Conservation (phyloP, 2,329 filamentous ascomycete genomes). For the Sporothrix protearum region DNA sequence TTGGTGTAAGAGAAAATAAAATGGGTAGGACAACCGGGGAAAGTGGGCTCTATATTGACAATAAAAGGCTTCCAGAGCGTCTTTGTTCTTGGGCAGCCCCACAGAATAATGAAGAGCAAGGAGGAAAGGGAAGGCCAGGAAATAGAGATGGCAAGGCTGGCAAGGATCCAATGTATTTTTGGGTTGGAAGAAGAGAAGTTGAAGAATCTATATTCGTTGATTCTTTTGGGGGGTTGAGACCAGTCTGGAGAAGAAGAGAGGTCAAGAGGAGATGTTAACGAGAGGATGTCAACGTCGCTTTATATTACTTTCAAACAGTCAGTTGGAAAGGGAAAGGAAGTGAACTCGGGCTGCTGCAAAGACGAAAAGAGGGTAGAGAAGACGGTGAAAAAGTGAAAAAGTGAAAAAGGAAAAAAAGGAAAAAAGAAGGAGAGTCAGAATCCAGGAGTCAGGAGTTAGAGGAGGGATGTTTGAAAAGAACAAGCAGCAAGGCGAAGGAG, state of each 20-base stretch:
- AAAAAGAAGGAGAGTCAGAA: not conserved
- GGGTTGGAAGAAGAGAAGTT: not conserved
- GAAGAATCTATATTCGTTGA: not conserved
- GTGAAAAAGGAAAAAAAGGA: no score
- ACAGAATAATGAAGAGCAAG: not conserved
- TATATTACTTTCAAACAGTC: not conserved
- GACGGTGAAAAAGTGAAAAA: not conserved
- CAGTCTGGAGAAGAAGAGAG: not conserved
- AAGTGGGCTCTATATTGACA: slow-evolving; percentile 13
- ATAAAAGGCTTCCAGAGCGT: slow-evolving; percentile 17
- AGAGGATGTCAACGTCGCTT: not conserved
- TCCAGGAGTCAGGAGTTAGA: not conserved
- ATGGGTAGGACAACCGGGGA: slow-evolving; percentile 12
- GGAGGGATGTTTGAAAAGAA: slow-evolving; percentile 12
- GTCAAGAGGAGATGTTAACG: not conserved
- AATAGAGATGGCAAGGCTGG: slow-evolving; percentile 13
- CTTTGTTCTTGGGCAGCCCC: slow-evolving; percentile 16
- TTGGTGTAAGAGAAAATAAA: slow-evolving; percentile 11
- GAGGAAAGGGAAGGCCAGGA: no score
- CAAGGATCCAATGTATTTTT: slow-evolving; percentile 20
- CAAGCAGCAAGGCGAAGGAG: not conserved
- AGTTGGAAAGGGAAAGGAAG: not conserved
- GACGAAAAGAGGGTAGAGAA: not conserved
- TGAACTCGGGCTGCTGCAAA: not conserved
- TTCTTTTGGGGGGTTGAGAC: not conserved